A percentile compares a stretch with the other conserved stretches of the same genome.
Conservation (phyloP, 2,329 filamentous ascomycete genomes). For the Fonsecaea nubica region DNA sequence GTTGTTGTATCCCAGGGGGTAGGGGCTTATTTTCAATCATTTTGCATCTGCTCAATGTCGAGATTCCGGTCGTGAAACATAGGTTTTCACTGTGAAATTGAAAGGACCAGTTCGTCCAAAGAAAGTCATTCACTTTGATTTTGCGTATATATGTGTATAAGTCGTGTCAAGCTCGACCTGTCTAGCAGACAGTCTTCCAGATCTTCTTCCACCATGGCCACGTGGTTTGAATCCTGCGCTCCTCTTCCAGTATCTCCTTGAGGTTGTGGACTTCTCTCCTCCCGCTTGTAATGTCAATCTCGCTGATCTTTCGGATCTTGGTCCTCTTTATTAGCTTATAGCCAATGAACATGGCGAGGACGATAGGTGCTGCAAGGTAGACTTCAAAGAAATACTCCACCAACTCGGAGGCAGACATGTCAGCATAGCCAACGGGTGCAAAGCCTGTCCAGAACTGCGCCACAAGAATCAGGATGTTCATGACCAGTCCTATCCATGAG, state of each 20-base stretch:
- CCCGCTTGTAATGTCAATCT: constrained; percentile 88
- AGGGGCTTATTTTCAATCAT: too few relatives aligned
- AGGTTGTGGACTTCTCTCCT: constrained; percentile 79
- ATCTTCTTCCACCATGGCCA: constrained; percentile 80
- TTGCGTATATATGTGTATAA: background rate
- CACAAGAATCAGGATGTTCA: constrained; percentile 62
- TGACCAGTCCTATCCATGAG: constrained; percentile 65
- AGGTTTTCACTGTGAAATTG: background rate
- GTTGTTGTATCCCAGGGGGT: too few relatives aligned
- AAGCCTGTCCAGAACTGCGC: constrained; percentile 55
- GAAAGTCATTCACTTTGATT: background rate
- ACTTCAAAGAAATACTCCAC: constrained; percentile 42
- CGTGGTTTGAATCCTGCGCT: constrained; percentile 71
- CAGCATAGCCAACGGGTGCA: constrained; percentile 40
- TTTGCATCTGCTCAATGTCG: too few relatives aligned
- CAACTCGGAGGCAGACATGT: constrained; percentile 37
- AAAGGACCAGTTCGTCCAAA: background rate
- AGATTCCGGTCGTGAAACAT: too few relatives aligned
- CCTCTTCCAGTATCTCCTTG: constrained; percentile 77
- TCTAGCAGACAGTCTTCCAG: constrained; percentile 74
- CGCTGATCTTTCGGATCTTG: constrained; percentile 67
- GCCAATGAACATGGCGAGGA: constrained; percentile 63
- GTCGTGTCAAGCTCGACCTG: background rate
- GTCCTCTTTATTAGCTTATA: constrained; percentile 81
- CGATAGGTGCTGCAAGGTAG: constrained; percentile 43